Evolutionary conservation across 1,284 basidiomycete species (phyloP).

Genomic region (Microbotryomycetes sp.): DNA sequence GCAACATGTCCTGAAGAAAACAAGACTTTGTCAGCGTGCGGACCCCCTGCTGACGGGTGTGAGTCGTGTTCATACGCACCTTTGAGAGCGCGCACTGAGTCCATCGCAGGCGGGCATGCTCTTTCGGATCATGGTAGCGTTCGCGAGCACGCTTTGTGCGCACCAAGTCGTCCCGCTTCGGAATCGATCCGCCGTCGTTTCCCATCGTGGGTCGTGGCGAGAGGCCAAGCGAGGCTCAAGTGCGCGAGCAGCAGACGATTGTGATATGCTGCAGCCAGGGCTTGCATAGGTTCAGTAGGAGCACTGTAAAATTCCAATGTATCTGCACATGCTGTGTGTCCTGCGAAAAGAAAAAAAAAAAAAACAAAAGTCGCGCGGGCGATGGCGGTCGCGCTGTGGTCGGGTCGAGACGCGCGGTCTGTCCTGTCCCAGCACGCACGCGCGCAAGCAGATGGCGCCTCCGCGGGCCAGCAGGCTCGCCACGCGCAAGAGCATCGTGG

Average conservation of each 20-base stretch:
- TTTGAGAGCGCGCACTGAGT: constrained; percentile 87
- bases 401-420: too few species aligned
- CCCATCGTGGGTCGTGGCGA: constrained; percentile 10
- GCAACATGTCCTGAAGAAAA: constrained; percentile 64
- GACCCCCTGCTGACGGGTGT: neutral
- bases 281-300: too few species aligned
- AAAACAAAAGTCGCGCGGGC: too few species aligned
- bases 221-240: neutral
- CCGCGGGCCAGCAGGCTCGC: constrained; percentile 11
- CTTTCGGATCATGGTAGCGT: constrained; percentile 56
- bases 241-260: neutral
- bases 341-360: too few species aligned
- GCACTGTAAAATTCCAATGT: too few species aligned
- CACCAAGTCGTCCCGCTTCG: constrained; percentile 71
- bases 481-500: constrained; percentile 14
- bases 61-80: constrained; percentile 46
- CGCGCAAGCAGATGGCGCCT: constrained; percentile 13
- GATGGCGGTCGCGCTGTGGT: too few species aligned
- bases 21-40: too few species aligned
- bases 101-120: constrained; percentile 69
- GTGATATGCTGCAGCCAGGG: too few species aligned
- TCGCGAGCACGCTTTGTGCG: constrained; percentile 66
- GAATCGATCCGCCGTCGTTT: constrained; percentile 47
- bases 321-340: too few species aligned
- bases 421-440: neutral